phyloP scores from a whole-genome alignment of 164 flowering plant species.

The Piper betle region DNA sequence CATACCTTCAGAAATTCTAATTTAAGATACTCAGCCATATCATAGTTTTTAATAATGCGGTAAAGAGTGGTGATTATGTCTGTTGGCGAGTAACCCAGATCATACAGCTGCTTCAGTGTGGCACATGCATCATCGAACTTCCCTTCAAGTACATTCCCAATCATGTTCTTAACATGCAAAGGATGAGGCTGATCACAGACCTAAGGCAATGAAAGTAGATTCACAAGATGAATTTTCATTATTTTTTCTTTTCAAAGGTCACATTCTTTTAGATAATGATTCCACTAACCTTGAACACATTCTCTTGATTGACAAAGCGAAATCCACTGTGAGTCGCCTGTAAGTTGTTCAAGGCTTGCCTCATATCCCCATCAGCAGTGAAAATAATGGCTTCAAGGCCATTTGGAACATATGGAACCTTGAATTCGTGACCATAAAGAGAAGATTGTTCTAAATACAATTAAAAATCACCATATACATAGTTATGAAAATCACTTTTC shows the following conservation, averaged over 20 bases:
- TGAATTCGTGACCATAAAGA: background rate
- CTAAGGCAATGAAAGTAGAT: conserved; percentile 21
- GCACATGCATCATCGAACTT: conserved; percentile 89
- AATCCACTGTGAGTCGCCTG: conserved; percentile 95
- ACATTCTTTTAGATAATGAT: background rate
- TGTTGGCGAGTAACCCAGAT: conserved; percentile 95
- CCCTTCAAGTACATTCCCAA: conserved; percentile 73
- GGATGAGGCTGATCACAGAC: conserved; percentile 99
- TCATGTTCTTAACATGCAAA: conserved; percentile 87
- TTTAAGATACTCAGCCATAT: conserved; percentile 93
- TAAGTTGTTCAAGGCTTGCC: conserved; percentile 94
- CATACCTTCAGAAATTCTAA: conserved; percentile 90
- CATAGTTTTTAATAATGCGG: conserved; percentile 86
- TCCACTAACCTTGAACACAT: conserved; percentile 81
- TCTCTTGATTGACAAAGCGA: conserved; percentile 92
- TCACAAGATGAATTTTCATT: background rate
- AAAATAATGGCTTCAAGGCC: conserved; percentile 98
- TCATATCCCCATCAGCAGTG: conserved; percentile 99
- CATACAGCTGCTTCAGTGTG: conserved; percentile 87
- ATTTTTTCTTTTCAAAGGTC: background rate
- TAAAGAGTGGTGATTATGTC: conserved; percentile 95
- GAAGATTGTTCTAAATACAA: too few species aligned
- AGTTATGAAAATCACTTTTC: too few species aligned
- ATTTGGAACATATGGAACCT: conserved; percentile 92
- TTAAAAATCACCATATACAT: too few species aligned